Evolutionary conservation across 345 rosid species (phyloP), one percentile per base, ranked within the genome.

Genomic region (Linum lewisii): DNA sequence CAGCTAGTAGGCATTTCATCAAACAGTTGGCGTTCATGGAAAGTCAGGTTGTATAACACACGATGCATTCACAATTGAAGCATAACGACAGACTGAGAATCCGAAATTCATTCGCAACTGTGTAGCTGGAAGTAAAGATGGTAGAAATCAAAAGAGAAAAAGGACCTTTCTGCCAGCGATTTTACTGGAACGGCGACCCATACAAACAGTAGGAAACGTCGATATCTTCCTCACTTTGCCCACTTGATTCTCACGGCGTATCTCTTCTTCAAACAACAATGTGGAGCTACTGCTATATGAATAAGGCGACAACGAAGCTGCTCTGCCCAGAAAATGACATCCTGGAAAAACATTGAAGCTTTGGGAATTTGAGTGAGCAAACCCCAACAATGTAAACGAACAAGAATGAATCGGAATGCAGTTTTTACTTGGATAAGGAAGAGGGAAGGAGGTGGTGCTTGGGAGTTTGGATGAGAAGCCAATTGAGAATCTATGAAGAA

Each of bases 101-200:
- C 18, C 24, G 1, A 54, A 54, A 13, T 14, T 19, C 21, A 14
- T 14, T n/a, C 4, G 26, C 18, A 4, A 38, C 16, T 9, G 45
- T 8, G 11, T 38, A 8, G 16, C 11, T 53, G 10, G 21, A 0
- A 44, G 20, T n/a, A 37, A 42, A 37, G 3, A 21, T 24, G 49
- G 16, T 68, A 4, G 20, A 25, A 14, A 29, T 21, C 16, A 66
- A 4, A 45, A 14, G 54, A n/a, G 18, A 63, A 19, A n/a, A n/a
- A n/a, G 49, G 56, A 90, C 96, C 95, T 88, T 92, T 63, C 93
- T 77, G 36, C 91, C 93, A 22, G 98, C 95, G 56, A 92, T 88
- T 65, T 88, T 92, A 75, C 78, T 70, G 61, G 98, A 92, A 64
- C 90, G 89, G 69, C 96, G 67, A 68, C 98, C 95, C 96, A 84